Base-by-base conservation (phyloP, 75 land plant genomes). In the Chamaecyparis obtusa region DNA sequence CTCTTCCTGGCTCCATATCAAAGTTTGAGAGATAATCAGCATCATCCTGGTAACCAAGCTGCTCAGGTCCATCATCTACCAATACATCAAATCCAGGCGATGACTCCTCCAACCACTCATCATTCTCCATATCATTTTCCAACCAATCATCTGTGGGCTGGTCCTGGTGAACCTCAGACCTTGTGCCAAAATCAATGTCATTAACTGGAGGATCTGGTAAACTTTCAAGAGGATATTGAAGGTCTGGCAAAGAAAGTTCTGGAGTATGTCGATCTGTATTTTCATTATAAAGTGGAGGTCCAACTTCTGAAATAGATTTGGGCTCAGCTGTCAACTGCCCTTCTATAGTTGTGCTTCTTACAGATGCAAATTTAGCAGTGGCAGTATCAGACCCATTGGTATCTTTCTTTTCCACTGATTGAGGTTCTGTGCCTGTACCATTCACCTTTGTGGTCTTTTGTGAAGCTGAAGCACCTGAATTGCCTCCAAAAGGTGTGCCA, bases 71-170 rank as follows among this genome's bases (percentile, higher is more conserved):
- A 85, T 87, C 89, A 88, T 92, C 92, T 3, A 97, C 97, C 57
- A 97, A 97, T 27, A 97, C 99, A 94, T 97, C 99, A 93, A 97
- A 97, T 14, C 98, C 98, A 88, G 98, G 97, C 64, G 99, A 97
- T 35, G 97, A 95, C 84, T 95, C 95, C 87, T 89, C 90, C 88
- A 92, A 86, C 83, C 90, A 86, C 69, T 94, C 99, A 77, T 93
- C 95, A 80, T 88, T 86, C 13, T 94, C 98, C 87, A 78, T 87
- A 39, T 91, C 92, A 91, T 91, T 89, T 39, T 86, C 88, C 54
- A 85, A 35, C 78, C 88, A 36, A 37, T 88, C 88, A 46, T 87
- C 92, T 39, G 69, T 49, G 43, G 83, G 87, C 79, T 85, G 92
- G 11, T 35, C 87, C 33, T 85, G 55, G 37, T 44, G 55, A 27